Evolutionary conservation across 179 eudicot genomes (phyloP).

Genomic region (Nepenthes alata): DNA sequence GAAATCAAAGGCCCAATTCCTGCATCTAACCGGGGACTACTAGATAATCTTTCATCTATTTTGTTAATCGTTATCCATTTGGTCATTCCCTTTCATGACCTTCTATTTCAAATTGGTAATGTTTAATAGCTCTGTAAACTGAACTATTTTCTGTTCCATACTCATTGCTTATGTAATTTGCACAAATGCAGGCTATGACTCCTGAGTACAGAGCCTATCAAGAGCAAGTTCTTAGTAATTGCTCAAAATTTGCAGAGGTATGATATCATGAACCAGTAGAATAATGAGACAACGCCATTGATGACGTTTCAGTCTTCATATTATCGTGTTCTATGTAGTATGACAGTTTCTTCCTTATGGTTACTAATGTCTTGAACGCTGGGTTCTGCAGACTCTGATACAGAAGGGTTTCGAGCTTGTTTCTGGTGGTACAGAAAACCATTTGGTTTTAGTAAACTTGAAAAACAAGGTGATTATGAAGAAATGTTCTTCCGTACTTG

Average conservation of each 20-base stretch:
- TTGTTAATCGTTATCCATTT: too few species aligned
- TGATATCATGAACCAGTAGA: not conserved
- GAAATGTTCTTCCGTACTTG: not conserved
- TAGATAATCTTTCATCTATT: too few species aligned
- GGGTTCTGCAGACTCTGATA: conserved; percentile 49
- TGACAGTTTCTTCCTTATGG: not conserved
- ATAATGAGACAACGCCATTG: not conserved
- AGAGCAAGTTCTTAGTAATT: conserved; percentile 89
- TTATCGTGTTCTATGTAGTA: not conserved
- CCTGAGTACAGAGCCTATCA: conserved; percentile 95
- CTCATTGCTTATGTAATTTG: not conserved
- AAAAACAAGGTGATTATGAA: conserved; percentile 59
- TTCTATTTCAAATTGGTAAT: too few species aligned
- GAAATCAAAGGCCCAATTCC: too few species aligned
- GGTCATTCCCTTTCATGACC: too few species aligned
- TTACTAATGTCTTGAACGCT: conserved; percentile 1
- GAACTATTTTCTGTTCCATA: too few species aligned
- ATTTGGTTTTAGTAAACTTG: conserved; percentile 80
- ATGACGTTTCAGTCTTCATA: not conserved
- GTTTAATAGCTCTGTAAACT: too few species aligned
- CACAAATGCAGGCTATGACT: conserved; percentile 57
- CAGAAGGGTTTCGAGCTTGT: conserved; percentile 77
- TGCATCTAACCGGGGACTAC: too few species aligned
- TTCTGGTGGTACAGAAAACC: conserved; percentile 98
- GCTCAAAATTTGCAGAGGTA: conserved; percentile 86